These are phyloP conservation scores for Ophiocordyceps camponoti-floridani DNA, from an alignment of 2,329 filamentous ascomycete species.

Conservation along the genomic window DNA sequence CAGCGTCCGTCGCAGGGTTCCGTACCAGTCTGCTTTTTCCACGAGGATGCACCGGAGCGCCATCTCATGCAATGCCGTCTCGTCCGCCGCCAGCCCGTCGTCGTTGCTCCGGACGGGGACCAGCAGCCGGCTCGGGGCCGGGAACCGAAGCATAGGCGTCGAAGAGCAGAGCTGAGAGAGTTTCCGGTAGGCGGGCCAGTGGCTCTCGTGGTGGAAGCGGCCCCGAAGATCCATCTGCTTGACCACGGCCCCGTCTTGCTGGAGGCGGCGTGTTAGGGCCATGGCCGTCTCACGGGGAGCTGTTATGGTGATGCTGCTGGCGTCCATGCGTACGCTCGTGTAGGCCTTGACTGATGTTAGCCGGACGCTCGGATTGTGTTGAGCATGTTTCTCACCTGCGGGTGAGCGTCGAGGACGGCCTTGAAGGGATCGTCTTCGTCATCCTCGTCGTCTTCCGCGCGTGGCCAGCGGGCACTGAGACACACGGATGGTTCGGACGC, in stretches of 20 bases:
- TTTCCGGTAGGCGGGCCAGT: background rate
- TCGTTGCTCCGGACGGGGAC: background rate
- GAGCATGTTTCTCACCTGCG: background rate
- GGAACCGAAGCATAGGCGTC: background rate
- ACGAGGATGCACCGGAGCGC: conserved; percentile 1
- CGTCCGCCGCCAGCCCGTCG: background rate
- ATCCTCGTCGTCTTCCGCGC: background rate
- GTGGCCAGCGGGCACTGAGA: conserved; percentile 1
- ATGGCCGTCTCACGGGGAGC: background rate
- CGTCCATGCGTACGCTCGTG: background rate
- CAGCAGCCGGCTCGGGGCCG: background rate
- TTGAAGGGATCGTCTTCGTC: background rate
- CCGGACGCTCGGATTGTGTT: background rate
- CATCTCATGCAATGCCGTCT: background rate
- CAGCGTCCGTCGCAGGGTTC: background rate
- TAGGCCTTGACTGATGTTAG: background rate
- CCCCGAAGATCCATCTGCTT: conserved; percentile 1
- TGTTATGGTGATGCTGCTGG: background rate
- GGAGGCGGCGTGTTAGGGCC: background rate
- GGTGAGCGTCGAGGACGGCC: background rate
- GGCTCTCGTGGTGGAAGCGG: background rate
- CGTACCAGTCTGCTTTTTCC: background rate
- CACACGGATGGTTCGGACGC: background rate
- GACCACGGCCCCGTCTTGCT: background rate
- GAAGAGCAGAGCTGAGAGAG: background rate